Conservation (phyloP, 139 green algal species). For the Tetraselmis striata region DNA sequence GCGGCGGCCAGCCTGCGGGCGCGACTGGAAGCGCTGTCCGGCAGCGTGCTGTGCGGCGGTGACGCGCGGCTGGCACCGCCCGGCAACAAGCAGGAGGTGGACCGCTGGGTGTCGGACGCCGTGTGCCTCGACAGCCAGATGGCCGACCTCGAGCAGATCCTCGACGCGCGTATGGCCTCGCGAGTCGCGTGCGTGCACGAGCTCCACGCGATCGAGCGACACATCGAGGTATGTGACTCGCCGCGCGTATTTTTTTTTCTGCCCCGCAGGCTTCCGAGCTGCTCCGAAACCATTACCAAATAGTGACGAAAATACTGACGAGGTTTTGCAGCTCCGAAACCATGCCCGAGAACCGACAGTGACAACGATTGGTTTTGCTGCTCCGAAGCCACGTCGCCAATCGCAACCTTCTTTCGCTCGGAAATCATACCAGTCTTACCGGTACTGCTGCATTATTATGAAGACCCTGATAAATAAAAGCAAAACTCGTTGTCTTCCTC, state of each 20-base stretch:
- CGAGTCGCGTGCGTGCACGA: neutral
- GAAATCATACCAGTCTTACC: no score
- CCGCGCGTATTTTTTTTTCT: neutral
- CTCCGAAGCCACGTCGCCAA: no score
- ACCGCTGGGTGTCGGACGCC: neutral
- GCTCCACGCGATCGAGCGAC: neutral
- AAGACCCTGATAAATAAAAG: no score
- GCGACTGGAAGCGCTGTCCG: neutral
- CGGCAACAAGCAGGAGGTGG: neutral
- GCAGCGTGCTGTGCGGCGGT: neutral
- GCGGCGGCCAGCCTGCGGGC: neutral
- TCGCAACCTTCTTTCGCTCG: no score
- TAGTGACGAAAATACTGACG: no score
- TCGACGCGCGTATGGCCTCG: neutral
- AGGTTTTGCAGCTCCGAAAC: no score
- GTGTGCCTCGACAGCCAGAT: neutral
- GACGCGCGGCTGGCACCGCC: neutral
- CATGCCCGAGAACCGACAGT: no score
- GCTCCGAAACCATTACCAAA: no score
- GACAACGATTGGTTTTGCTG: no score
- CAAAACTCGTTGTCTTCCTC: no score
- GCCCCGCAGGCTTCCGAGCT: no score
- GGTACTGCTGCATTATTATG: no score
- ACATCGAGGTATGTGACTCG: neutral
- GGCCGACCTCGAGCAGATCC: neutral